These are phyloP conservation scores for Citrus mangshanensis DNA, from an alignment of 345 rosid genomes.

Conservation along the genomic window DNA sequence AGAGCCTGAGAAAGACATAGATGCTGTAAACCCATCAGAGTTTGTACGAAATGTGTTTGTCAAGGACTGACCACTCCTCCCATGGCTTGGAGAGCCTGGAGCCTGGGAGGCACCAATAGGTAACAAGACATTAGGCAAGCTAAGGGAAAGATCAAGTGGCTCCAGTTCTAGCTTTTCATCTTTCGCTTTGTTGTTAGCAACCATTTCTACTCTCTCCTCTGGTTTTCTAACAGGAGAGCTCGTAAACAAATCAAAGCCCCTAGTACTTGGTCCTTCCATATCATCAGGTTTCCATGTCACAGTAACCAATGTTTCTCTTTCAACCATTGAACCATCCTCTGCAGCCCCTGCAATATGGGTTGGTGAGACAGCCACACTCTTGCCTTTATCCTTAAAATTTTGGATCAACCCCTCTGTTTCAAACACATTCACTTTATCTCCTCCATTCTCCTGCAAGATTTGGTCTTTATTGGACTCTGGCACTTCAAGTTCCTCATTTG, in stretches of 20 bases:
- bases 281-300: slow-evolving; percentile 41
- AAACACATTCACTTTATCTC: slow-evolving; percentile 19
- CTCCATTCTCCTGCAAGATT: slow-evolving; percentile 25
- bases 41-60: slow-evolving; percentile 61
- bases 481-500: slow-evolving; percentile 35
- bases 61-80: slow-evolving; percentile 76
- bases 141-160: slow-evolving; percentile 90
- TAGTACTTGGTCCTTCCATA: slow-evolving; percentile 69
- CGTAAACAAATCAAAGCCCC: slow-evolving; percentile 89
- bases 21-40: slow-evolving; percentile 87
- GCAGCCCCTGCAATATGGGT: slow-evolving; percentile 28
- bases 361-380: slow-evolving; percentile 49
- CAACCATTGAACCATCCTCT: slow-evolving; percentile 38
- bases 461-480: slow-evolving; percentile 28
- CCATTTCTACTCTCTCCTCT: slow-evolving; percentile 45
- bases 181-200: slow-evolving; percentile 41
- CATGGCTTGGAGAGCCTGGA: slow-evolving; percentile 74
- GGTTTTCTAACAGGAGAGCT: slow-evolving; percentile 63
- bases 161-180: slow-evolving; percentile 64
- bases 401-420: slow-evolving; percentile 29
- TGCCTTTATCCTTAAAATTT: slow-evolving; percentile 60
- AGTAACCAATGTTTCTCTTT: slow-evolving; percentile 36
- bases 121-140: slow-evolving; percentile 82
- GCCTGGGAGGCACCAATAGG: slow-evolving; percentile 59
- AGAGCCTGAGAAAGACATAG: slow-evolving; percentile 93